Percentiles rank a stretch among this genome's conserved stretches.
Conservation (phyloP, 257 asterid species). For the Nyctanthes arbortristis region DNA sequence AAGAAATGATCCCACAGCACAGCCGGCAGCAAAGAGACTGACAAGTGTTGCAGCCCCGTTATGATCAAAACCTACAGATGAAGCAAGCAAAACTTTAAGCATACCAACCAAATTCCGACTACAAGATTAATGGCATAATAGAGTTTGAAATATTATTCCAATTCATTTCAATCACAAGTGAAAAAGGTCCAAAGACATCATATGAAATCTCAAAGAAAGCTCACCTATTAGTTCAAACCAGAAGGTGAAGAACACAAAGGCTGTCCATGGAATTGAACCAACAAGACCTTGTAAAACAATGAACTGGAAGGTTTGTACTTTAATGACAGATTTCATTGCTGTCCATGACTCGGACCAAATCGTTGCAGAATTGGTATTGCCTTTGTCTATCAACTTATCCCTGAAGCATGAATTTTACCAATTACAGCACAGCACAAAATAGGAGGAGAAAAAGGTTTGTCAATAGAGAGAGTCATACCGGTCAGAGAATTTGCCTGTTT, state of each 20-base stretch:
- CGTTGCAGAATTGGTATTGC: constrained; percentile 41
- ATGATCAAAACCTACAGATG: constrained; percentile 82
- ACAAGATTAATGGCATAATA: background rate
- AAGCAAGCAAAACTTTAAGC: constrained; percentile 5
- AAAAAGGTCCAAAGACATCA: background rate
- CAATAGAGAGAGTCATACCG: constrained; percentile 42
- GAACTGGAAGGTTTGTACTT: constrained; percentile 83
- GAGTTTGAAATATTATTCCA: background rate
- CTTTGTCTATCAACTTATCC: constrained; percentile 58
- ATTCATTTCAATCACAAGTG: background rate
- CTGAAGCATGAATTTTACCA: constrained; percentile 39
- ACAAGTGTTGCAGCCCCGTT: constrained; percentile 79
- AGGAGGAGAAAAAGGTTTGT: background rate
- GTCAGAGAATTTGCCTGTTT: constrained; percentile 39
- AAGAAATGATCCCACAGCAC: constrained; percentile 81
- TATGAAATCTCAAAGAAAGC: constrained; percentile 18
- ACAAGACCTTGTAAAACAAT: constrained; percentile 94
- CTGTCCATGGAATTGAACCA: constrained; percentile 95
- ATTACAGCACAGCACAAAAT: constrained; percentile 3
- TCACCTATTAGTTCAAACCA: constrained; percentile 95
- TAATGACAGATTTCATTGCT: constrained; percentile 81
- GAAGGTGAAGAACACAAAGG: constrained; percentile 81
- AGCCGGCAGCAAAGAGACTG: constrained; percentile 86
- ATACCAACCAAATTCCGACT: background rate
- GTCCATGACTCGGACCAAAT: constrained; percentile 87